phyloP scores from a whole-genome alignment of 805 yeast species.

The Sugiyamaella americana region DNA sequence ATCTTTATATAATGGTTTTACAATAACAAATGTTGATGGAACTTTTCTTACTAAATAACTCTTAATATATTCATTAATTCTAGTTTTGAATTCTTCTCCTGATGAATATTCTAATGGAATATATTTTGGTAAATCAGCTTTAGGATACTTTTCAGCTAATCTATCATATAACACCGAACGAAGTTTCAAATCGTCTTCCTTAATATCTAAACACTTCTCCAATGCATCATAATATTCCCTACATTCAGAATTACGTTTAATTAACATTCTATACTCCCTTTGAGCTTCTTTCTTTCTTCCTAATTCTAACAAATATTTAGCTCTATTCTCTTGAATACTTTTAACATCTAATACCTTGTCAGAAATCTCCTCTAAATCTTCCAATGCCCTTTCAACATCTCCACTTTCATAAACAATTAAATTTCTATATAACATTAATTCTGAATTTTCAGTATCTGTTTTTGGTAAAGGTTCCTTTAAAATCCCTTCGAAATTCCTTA shows the following conservation, averaged over 20 bases:
- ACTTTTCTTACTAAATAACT: constrained; percentile 70
- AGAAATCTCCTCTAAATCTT: constrained; percentile 49
- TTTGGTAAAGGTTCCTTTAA: constrained; percentile 42
- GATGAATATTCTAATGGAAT: constrained; percentile 53
- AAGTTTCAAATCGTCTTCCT: constrained; percentile 36
- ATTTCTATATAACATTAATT: constrained; percentile 69
- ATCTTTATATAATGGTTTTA: constrained; percentile 69
- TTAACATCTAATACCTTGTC: constrained; percentile 51
- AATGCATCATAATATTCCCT: constrained; percentile 56
- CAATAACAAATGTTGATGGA: constrained; percentile 82
- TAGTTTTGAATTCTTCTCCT: constrained; percentile 38
- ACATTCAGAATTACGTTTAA: constrained; percentile 84
- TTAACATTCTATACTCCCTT: constrained; percentile 55
- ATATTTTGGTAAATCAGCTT: constrained; percentile 70
- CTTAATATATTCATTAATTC: constrained; percentile 49
- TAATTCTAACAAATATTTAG: constrained; percentile 53
- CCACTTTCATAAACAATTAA: constrained; percentile 58
- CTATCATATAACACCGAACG: constrained; percentile 50
- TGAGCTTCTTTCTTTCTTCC: constrained; percentile 61
- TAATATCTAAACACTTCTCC: constrained; percentile 57
- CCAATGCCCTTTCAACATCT: constrained; percentile 57
- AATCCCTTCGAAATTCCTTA: constrained; percentile 68
- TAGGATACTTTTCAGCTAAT: constrained; percentile 67
- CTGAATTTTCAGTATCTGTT: constrained; percentile 64
- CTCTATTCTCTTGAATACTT: constrained; percentile 60